phyloP scores from a whole-genome alignment of 148 eudicot genomes.

The Chenopodium formosanum region DNA sequence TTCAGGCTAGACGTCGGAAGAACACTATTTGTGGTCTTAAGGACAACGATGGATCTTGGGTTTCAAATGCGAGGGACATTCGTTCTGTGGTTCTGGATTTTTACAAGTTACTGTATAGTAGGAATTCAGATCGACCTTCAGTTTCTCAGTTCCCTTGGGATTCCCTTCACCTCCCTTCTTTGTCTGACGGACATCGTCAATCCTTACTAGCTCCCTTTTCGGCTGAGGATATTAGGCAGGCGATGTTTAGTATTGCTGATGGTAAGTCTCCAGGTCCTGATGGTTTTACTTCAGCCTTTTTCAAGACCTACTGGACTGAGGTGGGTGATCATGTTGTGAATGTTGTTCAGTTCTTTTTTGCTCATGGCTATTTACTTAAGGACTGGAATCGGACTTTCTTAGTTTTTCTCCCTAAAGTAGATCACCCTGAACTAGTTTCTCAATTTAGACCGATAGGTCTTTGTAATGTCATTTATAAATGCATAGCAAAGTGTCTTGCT shows the following conservation, averaged over 20 bases:
- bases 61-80: too few species aligned
- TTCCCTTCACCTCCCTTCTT: too few species aligned
- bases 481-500: neutral
- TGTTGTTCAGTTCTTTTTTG: neutral
- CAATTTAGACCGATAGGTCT: neutral
- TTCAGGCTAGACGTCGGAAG: too few species aligned
- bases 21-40: too few species aligned
- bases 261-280: neutral
- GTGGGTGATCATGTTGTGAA: neutral
- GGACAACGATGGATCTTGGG: too few species aligned
- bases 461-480: neutral
- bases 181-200: neutral
- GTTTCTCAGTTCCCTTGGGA: too few species aligned
- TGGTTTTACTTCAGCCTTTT: neutral
- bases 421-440: neutral
- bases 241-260: neutral
- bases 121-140: accelerated
- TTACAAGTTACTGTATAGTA: too few species aligned
- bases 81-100: too few species aligned
- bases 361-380: neutral
- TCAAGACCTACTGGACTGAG: neutral
- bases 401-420: neutral
- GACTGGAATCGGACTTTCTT: neutral
- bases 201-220: neutral
- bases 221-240: neutral